phyloP scores from a whole-genome alignment of 1,284 basidiomycete genomes.

The Ganoderma lucidum region DNA sequence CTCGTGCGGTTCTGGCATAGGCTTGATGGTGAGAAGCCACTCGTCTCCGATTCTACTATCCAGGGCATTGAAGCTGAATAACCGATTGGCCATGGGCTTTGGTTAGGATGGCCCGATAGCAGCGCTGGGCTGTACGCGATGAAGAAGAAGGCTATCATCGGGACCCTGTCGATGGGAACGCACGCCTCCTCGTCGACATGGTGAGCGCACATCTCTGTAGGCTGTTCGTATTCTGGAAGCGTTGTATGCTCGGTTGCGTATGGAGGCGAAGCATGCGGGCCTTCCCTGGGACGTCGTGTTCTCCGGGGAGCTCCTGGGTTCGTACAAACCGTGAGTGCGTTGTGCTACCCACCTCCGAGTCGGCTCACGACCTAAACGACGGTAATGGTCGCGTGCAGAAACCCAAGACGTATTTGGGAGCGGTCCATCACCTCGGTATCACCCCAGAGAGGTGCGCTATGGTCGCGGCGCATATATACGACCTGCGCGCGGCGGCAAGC shows the following conservation, averaged over 20 bases:
- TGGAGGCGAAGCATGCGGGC: constrained; percentile 62
- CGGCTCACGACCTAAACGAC: too few species aligned
- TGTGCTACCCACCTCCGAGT: too few species aligned
- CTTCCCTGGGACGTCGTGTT: constrained; percentile 72
- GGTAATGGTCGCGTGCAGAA: constrained; percentile 42
- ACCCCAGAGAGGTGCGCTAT: constrained; percentile 60
- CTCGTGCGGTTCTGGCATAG: constrained; percentile 64
- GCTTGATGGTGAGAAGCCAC: constrained; percentile 49
- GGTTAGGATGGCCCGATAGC: constrained; percentile 65
- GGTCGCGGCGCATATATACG: constrained; percentile 70
- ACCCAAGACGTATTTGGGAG: constrained; percentile 59
- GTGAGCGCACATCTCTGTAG: constrained; percentile 39
- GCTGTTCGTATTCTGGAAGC: background rate
- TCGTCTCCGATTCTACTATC: background rate
- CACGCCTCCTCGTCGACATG: constrained; percentile 67
- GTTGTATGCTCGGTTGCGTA: background rate
- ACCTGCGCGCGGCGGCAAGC: constrained; percentile 59
- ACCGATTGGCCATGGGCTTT: too few species aligned
- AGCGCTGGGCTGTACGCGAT: constrained; percentile 56
- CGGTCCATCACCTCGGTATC: constrained; percentile 58
- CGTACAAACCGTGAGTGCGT: constrained; percentile 65
- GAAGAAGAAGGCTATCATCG: constrained; percentile 59
- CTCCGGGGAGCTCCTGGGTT: constrained; percentile 63
- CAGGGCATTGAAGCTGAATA: too few species aligned
- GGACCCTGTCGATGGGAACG: constrained; percentile 67